A percentile compares a stretch with the other conserved stretches of the same genome.
These are phyloP conservation scores for Rhodotorula diobovata DNA, from an alignment of 768 basidiomycete species.

Conservation along the genomic window DNA sequence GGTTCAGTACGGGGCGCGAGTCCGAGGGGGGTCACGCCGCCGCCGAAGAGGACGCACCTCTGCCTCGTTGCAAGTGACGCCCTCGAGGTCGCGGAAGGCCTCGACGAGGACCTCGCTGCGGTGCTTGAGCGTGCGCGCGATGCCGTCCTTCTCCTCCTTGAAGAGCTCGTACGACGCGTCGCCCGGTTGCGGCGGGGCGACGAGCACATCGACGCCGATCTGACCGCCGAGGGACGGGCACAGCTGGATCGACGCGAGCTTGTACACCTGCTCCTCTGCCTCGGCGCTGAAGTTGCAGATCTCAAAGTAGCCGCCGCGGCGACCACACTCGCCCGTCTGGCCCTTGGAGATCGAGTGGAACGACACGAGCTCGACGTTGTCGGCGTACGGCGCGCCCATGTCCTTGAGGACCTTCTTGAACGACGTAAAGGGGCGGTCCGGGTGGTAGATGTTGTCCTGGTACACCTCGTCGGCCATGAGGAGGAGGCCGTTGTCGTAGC, in stretches of 20 bases:
- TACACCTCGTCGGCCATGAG: conserved; percentile 99
- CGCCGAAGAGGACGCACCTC: conserved; percentile 45
- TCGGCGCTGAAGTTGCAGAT: conserved; percentile 73
- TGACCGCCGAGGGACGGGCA: conserved; percentile 88
- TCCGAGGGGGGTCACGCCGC: too few relatives aligned
- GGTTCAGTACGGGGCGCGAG: conserved; percentile 10
- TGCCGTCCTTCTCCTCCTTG: conserved; percentile 75
- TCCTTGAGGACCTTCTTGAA: conserved; percentile 82
- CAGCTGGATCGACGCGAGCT: conserved; percentile 85
- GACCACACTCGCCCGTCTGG: conserved; percentile 89
- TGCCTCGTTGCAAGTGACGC: conserved; percentile 83
- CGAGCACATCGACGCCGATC: conserved; percentile 88
- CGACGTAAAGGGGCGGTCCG: conserved; percentile 69
- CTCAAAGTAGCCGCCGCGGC: conserved; percentile 97
- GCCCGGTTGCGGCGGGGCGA: conserved; percentile 77
- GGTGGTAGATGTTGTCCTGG: conserved; percentile 80
- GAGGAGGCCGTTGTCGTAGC: conserved; percentile 76
- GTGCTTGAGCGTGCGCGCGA: conserved; percentile 66
- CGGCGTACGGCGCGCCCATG: conserved; percentile 56
- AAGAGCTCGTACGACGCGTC: conserved; percentile 71
- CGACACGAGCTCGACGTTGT: conserved; percentile 69
- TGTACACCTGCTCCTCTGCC: conserved; percentile 82
- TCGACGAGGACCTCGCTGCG: conserved; percentile 69
- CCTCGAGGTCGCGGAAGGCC: conserved; percentile 73
- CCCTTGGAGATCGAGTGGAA: conserved; percentile 99